A percentile compares a stretch with the other conserved stretches of the same genome.
Evolutionary conservation across 257 asterid species (phyloP).

Genomic region (Nicotiana undulata): DNA sequence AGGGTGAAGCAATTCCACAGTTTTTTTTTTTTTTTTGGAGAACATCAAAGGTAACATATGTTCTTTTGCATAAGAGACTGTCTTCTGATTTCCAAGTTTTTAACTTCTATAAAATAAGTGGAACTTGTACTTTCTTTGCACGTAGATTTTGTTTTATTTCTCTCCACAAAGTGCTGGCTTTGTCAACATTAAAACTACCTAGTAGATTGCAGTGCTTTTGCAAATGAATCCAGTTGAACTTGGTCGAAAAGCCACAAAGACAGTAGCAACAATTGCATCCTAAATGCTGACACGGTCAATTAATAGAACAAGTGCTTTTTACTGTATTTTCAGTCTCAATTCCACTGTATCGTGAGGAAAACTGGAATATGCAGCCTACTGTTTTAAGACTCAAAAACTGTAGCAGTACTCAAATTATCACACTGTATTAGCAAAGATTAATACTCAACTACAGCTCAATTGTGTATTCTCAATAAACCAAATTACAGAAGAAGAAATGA

Average conservation of each 20-base stretch:
- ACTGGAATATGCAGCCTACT: background rate
- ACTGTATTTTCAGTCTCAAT: background rate
- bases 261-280: background rate
- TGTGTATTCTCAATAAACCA: no score
- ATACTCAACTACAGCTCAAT: no score
- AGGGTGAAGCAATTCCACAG: background rate
- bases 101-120: background rate
- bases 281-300: background rate
- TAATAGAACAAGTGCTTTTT: background rate
- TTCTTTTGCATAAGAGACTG: background rate
- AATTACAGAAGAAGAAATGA: no score
- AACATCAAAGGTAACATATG: background rate
- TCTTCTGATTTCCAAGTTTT: background rate
- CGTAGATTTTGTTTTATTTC: background rate
- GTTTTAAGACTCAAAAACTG: background rate
- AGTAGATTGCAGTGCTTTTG: background rate
- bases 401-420: no score
- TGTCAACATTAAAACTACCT: background rate
- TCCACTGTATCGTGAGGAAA: background rate
- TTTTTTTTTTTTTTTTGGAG: background rate
- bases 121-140: background rate
- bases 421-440: no score
- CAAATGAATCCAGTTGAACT: background rate
- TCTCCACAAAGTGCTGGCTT: background rate
- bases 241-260: background rate